These are phyloP conservation scores for Suillus americanus DNA, from an alignment of 768 basidiomycete species.

Conservation along the genomic window DNA sequence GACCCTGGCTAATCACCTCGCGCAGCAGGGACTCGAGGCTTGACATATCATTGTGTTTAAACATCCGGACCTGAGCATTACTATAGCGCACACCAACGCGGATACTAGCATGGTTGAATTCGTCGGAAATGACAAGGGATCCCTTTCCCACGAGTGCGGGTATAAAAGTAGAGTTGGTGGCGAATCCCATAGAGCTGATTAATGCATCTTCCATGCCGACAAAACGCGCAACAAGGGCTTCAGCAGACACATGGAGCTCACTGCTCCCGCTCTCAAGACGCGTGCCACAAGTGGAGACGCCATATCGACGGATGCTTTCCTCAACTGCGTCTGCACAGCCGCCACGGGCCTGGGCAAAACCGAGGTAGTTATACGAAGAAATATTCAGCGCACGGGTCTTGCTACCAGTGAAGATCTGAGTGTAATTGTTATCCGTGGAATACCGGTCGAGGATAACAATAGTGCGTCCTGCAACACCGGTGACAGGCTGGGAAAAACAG, in stretches of 20 bases:
- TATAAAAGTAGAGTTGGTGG: conserved; percentile 91
- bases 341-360: conserved; percentile 91
- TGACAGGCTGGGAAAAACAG: conserved; percentile 90
- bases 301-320: conserved; percentile 77
- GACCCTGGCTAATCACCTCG: conserved; percentile 95
- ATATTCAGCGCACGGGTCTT: conserved; percentile 92
- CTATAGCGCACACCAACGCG: conserved; percentile 88
- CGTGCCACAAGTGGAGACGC: conserved; percentile 72
- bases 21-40: conserved; percentile 76
- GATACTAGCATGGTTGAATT: conserved; percentile 94
- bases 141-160: conserved; percentile 91
- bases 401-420: conserved; percentile 73
- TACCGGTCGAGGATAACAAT: conserved; percentile 83
- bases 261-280: conserved; percentile 84
- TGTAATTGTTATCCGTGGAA: conserved; percentile 79
- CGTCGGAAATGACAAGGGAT: conserved; percentile 94
- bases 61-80: conserved; percentile 87
- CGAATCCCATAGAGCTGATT: conserved; percentile 95
- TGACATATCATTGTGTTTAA: conserved; percentile 83
- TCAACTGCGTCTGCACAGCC: conserved; percentile 95
- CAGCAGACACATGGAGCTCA: conserved; percentile 78
- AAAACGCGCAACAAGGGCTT: conserved; percentile 88
- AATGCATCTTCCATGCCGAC: conserved; percentile 88
- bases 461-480: conserved; percentile 94
- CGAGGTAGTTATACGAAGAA: conserved; percentile 98